Evolutionary conservation across 768 basidiomycete genomes (phyloP), one percentile per base, ranked within the genome.

Genomic region (Lactarius sanguifluus): DNA sequence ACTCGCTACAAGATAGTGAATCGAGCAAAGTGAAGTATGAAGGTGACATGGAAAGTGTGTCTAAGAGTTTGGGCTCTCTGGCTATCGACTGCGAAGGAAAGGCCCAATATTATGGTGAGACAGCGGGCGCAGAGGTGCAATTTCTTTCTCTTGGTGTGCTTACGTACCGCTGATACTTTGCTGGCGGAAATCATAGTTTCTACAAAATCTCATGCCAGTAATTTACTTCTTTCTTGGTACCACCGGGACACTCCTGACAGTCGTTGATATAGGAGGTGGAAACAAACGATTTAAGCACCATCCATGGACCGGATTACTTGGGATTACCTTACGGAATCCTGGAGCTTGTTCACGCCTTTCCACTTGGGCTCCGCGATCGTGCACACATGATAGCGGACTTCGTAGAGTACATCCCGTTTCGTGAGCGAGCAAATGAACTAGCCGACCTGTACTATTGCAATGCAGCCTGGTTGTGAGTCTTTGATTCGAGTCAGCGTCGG

Each of bases 81-180:
- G 77, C 83, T 0, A 80, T 86, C 41, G 81, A 81, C 45, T 59
- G 75, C 7, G 78, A 83, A 60, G 84, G 83, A n/a, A 79, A 81
- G 59, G 74, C 79, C 1, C 79, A 76, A 64, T 85, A 84, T 72
- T 81, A 82, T 68, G 83, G 84, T 15, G 81, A 79, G 65, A 80
- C 81, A 5, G 79, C 83, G 28, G 76, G 80, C 20, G 81, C 83
- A 28, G 83, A 84, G 78, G 84, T 83, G 68, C 60, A 75, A n/a
- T n/a, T 25, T 38, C 41, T 15, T 60, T 50, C 20, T 59, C 66
- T 32, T 10, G 52, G 25, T 40, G 43, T 52, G 30, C 43, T 18
- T 57, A 12, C 45, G 38, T 6, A 34, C 58, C 9, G 28, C 43
- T 62, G 45, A 65, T 52, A 52, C 56, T 16, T 34, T 61, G 23